Conservation (phyloP, 495 filamentous ascomycete species). For the Platismatia glauca region DNA sequence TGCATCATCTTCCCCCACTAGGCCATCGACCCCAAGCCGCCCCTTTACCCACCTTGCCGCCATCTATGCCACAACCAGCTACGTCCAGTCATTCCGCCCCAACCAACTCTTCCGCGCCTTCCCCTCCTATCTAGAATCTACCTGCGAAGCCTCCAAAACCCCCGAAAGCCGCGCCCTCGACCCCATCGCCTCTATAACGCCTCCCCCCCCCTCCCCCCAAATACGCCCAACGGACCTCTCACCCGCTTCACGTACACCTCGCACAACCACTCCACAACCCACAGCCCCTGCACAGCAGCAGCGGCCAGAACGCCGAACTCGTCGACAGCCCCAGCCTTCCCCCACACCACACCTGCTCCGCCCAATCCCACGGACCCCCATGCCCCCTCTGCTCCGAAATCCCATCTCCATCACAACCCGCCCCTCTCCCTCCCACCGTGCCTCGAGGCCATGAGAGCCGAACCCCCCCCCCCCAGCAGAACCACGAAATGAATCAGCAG, state of each 20-base stretch:
- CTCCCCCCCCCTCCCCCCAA: too few relatives aligned
- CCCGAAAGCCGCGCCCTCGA: neutral
- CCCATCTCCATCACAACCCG: neutral
- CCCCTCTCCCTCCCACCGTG: neutral
- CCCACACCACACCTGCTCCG: neutral
- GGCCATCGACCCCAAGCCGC: neutral
- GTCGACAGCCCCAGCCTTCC: neutral
- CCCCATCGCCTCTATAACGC: neutral
- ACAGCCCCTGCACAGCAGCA: neutral
- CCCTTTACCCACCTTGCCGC: neutral
- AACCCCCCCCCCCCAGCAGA: neutral
- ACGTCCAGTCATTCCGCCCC: neutral
- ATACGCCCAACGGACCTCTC: neutral
- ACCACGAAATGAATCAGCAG: neutral
- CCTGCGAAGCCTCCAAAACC: neutral
- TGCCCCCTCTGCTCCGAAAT: neutral
- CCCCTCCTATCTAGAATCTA: neutral
- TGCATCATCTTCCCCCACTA: neutral
- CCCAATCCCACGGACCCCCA: neutral
- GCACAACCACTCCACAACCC: neutral
- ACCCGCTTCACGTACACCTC: neutral
- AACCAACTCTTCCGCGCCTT: neutral
- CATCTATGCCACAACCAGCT: neutral
- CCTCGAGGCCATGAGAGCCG: neutral
- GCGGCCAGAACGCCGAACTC: neutral